Evolutionary conservation across 345 rosid species (phyloP).

Genomic region (Salix brachista): DNA sequence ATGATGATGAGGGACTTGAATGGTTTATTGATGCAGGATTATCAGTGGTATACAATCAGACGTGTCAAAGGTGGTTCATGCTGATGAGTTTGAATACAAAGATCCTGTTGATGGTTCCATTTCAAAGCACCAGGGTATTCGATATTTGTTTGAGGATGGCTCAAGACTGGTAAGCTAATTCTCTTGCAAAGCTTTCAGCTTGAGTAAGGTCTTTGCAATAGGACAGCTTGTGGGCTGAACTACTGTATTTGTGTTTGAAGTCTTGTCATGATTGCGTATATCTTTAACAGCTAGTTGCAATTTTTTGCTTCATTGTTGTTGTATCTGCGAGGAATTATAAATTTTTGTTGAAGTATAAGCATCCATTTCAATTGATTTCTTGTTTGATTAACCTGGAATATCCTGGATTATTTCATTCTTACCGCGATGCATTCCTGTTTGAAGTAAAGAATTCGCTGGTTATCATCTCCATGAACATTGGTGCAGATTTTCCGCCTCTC

Average conservation of each 20-base stretch:
- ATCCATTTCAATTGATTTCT: neutral
- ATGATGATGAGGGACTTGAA: neutral
- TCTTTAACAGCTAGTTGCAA: neutral
- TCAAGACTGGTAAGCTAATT: conserved; percentile 68
- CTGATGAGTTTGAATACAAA: conserved; percentile 94
- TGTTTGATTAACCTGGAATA: neutral
- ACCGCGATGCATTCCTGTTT: neutral
- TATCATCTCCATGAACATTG: neutral
- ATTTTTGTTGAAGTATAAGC: neutral
- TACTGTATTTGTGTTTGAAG: neutral
- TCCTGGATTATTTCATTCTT: neutral
- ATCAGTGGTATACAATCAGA: conserved; percentile 61
- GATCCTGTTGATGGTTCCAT: conserved; percentile 97
- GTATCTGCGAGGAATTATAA: neutral
- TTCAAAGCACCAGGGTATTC: conserved; percentile 92
- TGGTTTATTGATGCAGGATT: conserved; percentile 40
- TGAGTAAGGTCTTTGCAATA: neutral
- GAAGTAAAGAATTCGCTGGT: neutral
- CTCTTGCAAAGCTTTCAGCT: neutral
- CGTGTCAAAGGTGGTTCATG: conserved; percentile 67
- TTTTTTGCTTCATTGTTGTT: neutral
- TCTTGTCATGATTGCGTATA: neutral
- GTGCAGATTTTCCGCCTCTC: conserved; percentile 92
- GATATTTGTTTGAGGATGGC: conserved; percentile 93
- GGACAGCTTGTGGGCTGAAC: neutral